Evolutionary conservation across 1,284 basidiomycete species (phyloP).

Genomic region (Cryptococcus hybrid): DNA sequence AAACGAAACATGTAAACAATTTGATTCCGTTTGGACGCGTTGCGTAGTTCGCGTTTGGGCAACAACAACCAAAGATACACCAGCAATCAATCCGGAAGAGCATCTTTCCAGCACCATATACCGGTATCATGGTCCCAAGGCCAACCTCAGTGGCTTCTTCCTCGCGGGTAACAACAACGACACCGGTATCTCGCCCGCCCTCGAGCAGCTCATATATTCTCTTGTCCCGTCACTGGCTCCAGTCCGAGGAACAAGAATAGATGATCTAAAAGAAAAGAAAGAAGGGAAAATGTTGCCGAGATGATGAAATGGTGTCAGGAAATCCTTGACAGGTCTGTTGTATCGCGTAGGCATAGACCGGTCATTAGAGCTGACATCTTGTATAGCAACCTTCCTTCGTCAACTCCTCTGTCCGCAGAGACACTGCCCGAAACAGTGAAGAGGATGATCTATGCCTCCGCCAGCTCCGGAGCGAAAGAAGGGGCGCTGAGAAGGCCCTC

Average conservation of each 20-base stretch:
- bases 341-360: neutral
- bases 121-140: constrained; percentile 4
- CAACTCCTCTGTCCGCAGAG: constrained; percentile 16
- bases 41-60: neutral
- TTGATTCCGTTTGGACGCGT: constrained; percentile 2
- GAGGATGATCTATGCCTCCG: constrained; percentile 13
- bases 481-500: constrained; percentile 27
- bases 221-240: constrained; percentile 35
- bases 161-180: constrained; percentile 7
- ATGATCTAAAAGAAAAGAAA: constrained; percentile 22
- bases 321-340: constrained; percentile 35
- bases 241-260: neutral
- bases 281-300: constrained; percentile 38
- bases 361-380: neutral
- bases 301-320: constrained; percentile 39
- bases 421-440: constrained; percentile 24
- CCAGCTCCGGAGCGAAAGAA: constrained; percentile 8
- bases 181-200: constrained; percentile 17
- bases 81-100: neutral
- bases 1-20: neutral
- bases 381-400: constrained; percentile 19
- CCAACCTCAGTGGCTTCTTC: constrained; percentile 11
- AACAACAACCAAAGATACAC: neutral
- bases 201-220: constrained; percentile 39
- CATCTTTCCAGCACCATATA: neutral